phyloP scores from a whole-genome alignment of 306 rosid genomes.

The Purshia tridentata region DNA sequence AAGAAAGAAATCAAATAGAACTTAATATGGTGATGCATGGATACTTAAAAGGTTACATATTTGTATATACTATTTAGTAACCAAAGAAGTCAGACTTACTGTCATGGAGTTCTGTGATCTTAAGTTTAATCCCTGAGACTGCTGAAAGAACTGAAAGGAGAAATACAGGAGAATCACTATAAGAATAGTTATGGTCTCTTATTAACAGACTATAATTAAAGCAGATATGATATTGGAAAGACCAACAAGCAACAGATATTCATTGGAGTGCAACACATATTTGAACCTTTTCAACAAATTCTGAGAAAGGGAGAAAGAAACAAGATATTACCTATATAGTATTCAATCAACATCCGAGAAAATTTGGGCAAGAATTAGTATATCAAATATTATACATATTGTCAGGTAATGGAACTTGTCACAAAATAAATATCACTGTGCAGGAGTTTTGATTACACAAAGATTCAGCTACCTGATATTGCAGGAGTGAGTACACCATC shows the following conservation, averaged over 20 bases:
- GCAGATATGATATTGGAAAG: not conserved
- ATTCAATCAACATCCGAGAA: no score
- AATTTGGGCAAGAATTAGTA: no score
- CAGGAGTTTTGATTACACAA: slow-evolving; percentile 29
- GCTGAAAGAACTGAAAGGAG: slow-evolving; percentile 85
- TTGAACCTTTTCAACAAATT: not conserved
- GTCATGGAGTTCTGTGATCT: slow-evolving; percentile 70
- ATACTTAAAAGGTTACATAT: not conserved
- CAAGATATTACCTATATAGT: no score
- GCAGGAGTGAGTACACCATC: slow-evolving; percentile 85
- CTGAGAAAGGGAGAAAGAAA: not conserved
- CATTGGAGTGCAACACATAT: not conserved
- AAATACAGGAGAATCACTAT: slow-evolving; percentile 23
- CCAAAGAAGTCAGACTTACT: slow-evolving; percentile 46
- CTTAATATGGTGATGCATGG: slow-evolving; percentile 7
- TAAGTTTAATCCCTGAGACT: slow-evolving; percentile 72
- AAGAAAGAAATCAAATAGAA: slow-evolving; percentile 25
- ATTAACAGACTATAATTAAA: not conserved
- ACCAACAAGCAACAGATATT: not conserved
- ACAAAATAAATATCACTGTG: slow-evolving; percentile 32
- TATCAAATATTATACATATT: no score
- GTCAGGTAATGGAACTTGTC: slow-evolving; percentile 31
- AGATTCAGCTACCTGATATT: slow-evolving; percentile 64
- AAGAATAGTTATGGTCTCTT: not conserved
- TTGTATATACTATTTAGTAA: not conserved